Conservation (phyloP, 2,329 filamentous ascomycete species). For the Aspergillus fumigatus region DNA sequence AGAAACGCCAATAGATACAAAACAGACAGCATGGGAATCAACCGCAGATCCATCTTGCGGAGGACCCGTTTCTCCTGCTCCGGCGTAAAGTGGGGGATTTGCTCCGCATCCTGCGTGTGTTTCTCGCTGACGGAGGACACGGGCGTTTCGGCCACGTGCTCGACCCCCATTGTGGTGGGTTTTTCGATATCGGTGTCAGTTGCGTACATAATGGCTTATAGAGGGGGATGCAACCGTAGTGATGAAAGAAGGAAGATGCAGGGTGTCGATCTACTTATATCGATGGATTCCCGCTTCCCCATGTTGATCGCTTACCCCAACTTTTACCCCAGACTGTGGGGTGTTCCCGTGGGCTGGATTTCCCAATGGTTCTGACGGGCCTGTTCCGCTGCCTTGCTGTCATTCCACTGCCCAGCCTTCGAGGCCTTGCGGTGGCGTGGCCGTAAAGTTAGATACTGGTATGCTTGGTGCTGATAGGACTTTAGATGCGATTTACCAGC, state of each 20-base stretch:
- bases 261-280: background rate
- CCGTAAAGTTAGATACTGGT: background rate
- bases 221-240: too few relatives aligned
- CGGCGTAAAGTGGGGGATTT: background rate
- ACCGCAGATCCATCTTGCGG: slow-evolving; percentile 25
- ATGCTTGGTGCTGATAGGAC: background rate
- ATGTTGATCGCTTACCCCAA: background rate
- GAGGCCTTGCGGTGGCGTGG: background rate
- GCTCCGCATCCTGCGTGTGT: background rate
- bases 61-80: slow-evolving; percentile 16
- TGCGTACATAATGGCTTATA: too few relatives aligned
- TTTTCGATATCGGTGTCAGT: background rate
- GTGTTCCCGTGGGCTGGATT: background rate
- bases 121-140: background rate
- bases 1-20: slow-evolving; percentile 30
- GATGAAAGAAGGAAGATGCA: background rate
- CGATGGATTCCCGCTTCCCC: background rate
- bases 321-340: background rate
- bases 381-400: background rate
- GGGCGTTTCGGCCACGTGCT: background rate
- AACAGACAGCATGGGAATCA: slow-evolving; percentile 25
- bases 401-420: background rate
- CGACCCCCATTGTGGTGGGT: background rate
- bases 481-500: background rate
- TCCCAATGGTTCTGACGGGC: background rate